A percentile compares a stretch with the other conserved stretches of the same genome.
These are phyloP conservation scores for Dispira simplex DNA, from an alignment of 192 early-diverging fungal species.

Conservation along the genomic window DNA sequence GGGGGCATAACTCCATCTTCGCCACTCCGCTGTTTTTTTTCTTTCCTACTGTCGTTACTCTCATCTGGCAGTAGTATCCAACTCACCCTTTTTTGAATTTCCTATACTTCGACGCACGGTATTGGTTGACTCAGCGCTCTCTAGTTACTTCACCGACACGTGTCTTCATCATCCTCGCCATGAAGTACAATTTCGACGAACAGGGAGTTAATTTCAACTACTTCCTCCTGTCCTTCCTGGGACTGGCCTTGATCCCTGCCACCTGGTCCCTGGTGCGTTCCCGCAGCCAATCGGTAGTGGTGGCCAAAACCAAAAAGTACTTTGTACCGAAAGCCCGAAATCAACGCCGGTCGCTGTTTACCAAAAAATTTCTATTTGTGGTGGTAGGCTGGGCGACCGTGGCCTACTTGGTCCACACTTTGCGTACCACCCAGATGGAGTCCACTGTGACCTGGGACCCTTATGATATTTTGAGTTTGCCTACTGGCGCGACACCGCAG, in stretches of 20 bases:
- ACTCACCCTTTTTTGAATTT: too few species aligned
- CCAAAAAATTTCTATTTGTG: constrained; percentile 18
- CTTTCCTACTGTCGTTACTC: too few species aligned
- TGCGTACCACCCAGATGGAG: constrained; percentile 42
- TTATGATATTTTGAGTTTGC: constrained; percentile 78
- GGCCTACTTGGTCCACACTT: constrained; percentile 42
- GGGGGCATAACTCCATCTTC: too few species aligned
- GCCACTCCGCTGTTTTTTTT: too few species aligned
- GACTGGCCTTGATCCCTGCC: constrained; percentile 64
- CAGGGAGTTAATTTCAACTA: constrained; percentile 89
- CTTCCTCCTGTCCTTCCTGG: constrained; percentile 76
- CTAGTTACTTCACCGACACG: too few species aligned
- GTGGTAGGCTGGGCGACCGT: constrained; percentile 53
- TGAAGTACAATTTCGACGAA: constrained; percentile 87
- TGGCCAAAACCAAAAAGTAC: constrained; percentile 9
- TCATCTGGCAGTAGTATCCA: too few species aligned
- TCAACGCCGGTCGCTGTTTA: neutral
- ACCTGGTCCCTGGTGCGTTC: constrained; percentile 36
- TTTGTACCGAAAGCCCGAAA: neutral
- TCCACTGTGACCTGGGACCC: constrained; percentile 78
- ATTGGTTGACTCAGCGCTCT: too few species aligned
- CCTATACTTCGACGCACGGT: too few species aligned
- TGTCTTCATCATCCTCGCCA: neutral
- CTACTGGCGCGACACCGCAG: constrained; percentile 26
- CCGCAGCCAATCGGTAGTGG: constrained; percentile 14